Conservation (phyloP, 768 basidiomycete species). For the Chalciporus piperatus region DNA sequence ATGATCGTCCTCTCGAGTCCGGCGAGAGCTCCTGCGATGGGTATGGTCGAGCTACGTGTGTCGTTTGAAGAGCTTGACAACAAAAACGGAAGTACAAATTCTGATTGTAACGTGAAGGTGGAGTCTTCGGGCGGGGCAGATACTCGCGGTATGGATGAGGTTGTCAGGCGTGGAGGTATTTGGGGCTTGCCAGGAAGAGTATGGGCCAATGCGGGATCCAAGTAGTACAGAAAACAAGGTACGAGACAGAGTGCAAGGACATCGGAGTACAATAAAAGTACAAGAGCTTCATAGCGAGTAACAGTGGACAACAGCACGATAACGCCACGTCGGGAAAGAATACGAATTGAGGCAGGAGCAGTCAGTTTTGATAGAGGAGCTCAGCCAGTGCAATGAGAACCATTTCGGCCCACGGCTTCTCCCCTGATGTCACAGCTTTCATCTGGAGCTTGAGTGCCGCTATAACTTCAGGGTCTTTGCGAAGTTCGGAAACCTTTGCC, state of each 20-base stretch:
- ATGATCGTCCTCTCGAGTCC: conserved; percentile 67
- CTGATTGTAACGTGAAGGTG: conserved; percentile 24
- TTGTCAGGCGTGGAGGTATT: conserved; percentile 67
- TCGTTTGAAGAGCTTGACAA: conserved; percentile 48
- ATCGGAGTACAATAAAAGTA: neutral
- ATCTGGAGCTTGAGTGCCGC: conserved; percentile 22
- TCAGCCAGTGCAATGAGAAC: conserved; percentile 23
- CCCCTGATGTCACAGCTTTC: conserved; percentile 20
- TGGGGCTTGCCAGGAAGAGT: conserved; percentile 68
- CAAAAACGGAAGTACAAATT: conserved; percentile 9
- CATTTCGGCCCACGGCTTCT: conserved; percentile 26
- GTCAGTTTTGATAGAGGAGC: conserved; percentile 8
- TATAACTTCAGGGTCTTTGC: conserved; percentile 21
- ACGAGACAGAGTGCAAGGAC: neutral
- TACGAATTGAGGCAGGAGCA: neutral
- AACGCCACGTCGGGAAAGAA: neutral
- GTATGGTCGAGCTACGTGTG: conserved; percentile 63
- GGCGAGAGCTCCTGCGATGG: conserved; percentile 60
- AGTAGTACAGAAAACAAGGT: conserved; percentile 5
- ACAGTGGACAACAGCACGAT: neutral
- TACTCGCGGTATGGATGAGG: conserved; percentile 60
- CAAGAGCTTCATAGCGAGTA: neutral
- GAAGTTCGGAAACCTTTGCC: conserved; percentile 16
- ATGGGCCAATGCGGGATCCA: conserved; percentile 36
- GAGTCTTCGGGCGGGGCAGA: conserved; percentile 42